Evolutionary conservation across 1,139 yeast genomes (phyloP).

Genomic region (Pichia sp.): DNA sequence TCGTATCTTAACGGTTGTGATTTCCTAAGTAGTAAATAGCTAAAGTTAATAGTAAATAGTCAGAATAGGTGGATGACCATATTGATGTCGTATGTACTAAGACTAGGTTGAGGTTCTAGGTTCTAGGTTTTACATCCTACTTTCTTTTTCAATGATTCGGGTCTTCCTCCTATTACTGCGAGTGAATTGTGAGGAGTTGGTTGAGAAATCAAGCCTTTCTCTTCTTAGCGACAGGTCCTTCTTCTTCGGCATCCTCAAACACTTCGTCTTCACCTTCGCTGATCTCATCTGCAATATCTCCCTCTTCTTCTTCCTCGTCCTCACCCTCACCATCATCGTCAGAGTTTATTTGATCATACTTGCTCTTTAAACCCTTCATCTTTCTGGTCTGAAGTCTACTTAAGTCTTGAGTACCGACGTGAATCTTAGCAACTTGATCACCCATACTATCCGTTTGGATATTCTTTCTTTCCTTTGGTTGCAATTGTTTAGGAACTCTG

Average conservation of each 20-base stretch:
- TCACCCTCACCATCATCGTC: conserved; percentile 42
- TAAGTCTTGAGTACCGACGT: conserved; percentile 93
- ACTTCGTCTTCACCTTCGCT: conserved; percentile 18
- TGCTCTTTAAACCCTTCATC: conserved; percentile 94
- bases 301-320: conserved; percentile 30
- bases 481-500: conserved; percentile 75
- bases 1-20: no score
- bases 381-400: conserved; percentile 88
- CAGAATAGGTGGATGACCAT: no score
- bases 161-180: no score
- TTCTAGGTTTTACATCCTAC: no score
- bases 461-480: conserved; percentile 82
- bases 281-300: conserved; percentile 19
- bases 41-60: no score
- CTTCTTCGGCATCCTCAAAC: conserved; percentile 20
- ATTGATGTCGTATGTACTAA: no score
- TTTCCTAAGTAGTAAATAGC: no score
- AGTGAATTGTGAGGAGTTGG: no score
- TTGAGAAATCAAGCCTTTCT: conserved; percentile 16
- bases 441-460: conserved; percentile 85
- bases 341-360: conserved; percentile 65
- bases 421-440: conserved; percentile 94
- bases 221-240: conserved; percentile 33
- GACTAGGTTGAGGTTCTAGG: no score
- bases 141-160: no score